A percentile compares a stretch with the other conserved stretches of the same genome.
phyloP scores from a whole-genome alignment of 371 early-diverging fungal species.

The Apophysomyces elegans region DNA sequence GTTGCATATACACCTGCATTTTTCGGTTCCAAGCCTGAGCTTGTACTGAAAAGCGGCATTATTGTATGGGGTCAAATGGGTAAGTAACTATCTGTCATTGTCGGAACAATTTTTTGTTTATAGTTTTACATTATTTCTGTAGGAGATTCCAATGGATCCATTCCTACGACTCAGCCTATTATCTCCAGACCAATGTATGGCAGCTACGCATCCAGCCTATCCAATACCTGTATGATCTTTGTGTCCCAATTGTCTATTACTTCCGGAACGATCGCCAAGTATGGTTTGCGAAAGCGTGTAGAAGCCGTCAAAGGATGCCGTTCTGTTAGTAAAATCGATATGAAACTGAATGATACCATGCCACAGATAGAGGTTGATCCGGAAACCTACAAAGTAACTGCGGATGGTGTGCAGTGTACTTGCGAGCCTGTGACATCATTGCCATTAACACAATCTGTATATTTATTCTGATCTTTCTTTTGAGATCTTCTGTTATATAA shows the following conservation, averaged over 20 bases:
- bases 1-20: conserved; percentile 82
- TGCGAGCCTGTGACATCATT: conserved; percentile 75
- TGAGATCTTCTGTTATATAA: no score
- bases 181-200: conserved; percentile 87
- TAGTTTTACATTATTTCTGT: background rate
- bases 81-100: background rate
- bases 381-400: conserved; percentile 85
- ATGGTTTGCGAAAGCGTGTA: conserved; percentile 69
- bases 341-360: conserved; percentile 80
- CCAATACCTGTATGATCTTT: conserved; percentile 71
- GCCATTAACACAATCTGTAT: conserved; percentile 76
- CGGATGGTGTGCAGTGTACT: conserved; percentile 72
- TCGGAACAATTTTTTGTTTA: background rate
- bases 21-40: conserved; percentile 88
- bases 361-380: conserved; percentile 87
- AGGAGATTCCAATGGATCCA: conserved; percentile 84
- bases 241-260: conserved; percentile 79
- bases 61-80: conserved; percentile 79
- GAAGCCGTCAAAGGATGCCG: conserved; percentile 81
- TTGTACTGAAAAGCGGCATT: conserved; percentile 87
- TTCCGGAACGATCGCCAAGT: conserved; percentile 53
- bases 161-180: conserved; percentile 88
- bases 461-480: conserved; percentile 64
- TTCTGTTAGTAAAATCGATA: conserved; percentile 77
- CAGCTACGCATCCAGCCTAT: conserved; percentile 59